phyloP scores from a whole-genome alignment of 2,329 filamentous ascomycete species.

The Verticillium longisporum region DNA sequence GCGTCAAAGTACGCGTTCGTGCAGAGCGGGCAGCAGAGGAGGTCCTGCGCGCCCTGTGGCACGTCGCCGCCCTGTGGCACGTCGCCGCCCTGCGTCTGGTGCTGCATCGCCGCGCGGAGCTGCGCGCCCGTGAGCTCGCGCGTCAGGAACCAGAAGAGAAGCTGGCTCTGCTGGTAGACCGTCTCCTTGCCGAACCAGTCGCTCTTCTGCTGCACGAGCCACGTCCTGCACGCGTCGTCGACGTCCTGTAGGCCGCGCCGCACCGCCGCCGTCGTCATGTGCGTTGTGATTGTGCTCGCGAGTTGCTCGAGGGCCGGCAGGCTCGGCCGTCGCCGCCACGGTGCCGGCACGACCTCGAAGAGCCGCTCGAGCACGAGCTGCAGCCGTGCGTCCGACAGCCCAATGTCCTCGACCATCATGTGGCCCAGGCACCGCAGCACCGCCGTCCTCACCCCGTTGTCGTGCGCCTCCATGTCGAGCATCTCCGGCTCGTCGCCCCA shows the following conservation, averaged over 20 bases:
- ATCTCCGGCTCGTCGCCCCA: not conserved
- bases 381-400: not conserved
- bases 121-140: not conserved
- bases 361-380: not conserved
- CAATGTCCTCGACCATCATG: not conserved
- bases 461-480: not conserved
- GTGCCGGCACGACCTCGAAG: not conserved
- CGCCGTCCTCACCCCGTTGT: not conserved
- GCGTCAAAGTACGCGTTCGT: not conserved
- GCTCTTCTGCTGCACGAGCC: not conserved
- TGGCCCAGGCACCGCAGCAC: not conserved
- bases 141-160: not conserved
- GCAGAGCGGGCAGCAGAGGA: not conserved
- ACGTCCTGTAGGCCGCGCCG: not conserved
- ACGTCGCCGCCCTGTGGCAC: no score
- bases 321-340: not conserved
- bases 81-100: not conserved
- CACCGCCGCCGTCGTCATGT: not conserved
- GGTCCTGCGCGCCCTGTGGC: no score
- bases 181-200: not conserved
- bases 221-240: not conserved
- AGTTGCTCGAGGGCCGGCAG: not conserved
- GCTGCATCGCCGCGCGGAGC: not conserved
- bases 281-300: not conserved
- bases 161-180: not conserved